Evolutionary conservation across 1,139 yeast species (phyloP).

Genomic region (Komagataea norvegica): DNA sequence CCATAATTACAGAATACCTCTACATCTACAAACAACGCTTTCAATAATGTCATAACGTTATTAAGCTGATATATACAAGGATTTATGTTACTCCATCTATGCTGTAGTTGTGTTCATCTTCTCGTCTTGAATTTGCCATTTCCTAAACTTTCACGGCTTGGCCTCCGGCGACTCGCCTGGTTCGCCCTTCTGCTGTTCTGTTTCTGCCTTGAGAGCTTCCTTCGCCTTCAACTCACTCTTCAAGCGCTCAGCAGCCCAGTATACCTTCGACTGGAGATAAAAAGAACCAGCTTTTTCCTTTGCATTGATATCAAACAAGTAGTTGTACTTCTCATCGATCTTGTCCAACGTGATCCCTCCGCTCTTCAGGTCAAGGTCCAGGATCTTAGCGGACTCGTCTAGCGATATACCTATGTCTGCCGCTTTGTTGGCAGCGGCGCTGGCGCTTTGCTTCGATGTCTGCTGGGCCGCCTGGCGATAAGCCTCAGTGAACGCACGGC

Average conservation of each 20-base stretch:
- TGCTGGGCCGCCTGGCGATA: slow-evolving; percentile 94
- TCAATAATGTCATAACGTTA: background rate
- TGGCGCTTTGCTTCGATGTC: slow-evolving; percentile 64
- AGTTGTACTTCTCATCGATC: slow-evolving; percentile 71
- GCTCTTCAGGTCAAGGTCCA: slow-evolving; percentile 61
- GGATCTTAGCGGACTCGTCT: slow-evolving; percentile 88
- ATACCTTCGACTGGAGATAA: slow-evolving; percentile 87
- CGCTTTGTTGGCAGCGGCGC: slow-evolving; percentile 41
- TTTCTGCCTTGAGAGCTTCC: slow-evolving; percentile 13
- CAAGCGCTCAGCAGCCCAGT: slow-evolving; percentile 50
- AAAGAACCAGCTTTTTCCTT: slow-evolving; percentile 94
- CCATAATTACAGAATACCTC: too few relatives aligned
- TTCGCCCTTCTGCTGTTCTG: slow-evolving; percentile 8
- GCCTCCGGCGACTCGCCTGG: slow-evolving; percentile 5
- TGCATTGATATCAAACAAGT: slow-evolving; percentile 81
- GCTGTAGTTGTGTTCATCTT: background rate
- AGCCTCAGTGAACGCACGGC: slow-evolving; percentile 95
- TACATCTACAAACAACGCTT: too few relatives aligned
- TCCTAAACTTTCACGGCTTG: slow-evolving; percentile 3
- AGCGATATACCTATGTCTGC: slow-evolving; percentile 73
- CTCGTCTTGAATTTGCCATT: background rate
- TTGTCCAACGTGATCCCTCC: slow-evolving; percentile 47
- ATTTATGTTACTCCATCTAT: background rate
- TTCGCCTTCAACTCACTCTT: slow-evolving; percentile 25
- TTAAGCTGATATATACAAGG: slow-evolving; percentile 3